These are phyloP conservation scores for Aspergillus sp. DNA, from an alignment of 2,329 filamentous ascomycete genomes.

Conservation along the genomic window DNA sequence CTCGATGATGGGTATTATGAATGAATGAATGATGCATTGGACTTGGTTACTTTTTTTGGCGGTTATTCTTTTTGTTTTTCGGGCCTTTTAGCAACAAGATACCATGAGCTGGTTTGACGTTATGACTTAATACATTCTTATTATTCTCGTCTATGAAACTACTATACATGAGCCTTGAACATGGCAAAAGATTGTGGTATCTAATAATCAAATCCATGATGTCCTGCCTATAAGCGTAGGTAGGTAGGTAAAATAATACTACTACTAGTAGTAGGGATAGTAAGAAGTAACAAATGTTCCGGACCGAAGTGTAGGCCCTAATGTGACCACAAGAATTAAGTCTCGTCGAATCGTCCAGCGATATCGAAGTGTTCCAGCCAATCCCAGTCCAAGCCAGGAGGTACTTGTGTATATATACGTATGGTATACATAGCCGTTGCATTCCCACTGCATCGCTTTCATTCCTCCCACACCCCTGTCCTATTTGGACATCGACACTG, in stretches of 20 bases:
- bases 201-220: background rate
- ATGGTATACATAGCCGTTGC: no score
- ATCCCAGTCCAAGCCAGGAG: background rate
- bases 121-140: background rate
- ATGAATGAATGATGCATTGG: background rate
- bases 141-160: background rate
- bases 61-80: background rate
- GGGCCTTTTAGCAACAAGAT: background rate
- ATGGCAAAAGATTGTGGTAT: background rate
- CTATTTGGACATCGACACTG: background rate
- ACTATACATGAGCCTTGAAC: background rate
- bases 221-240: background rate
- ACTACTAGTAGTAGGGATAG: background rate
- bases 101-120: background rate
- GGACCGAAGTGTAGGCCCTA: background rate
- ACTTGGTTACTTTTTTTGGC: background rate
- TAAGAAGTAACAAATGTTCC: background rate
- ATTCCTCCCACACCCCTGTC: background rate
- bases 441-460: background rate
- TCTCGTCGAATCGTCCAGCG: slow-evolving; percentile 3
- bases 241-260: background rate
- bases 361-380: background rate
- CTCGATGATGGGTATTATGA: background rate
- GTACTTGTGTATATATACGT: no score
- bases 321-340: background rate